Evolutionary conservation across 2,329 filamentous ascomycete species (phyloP), one percentile per base, ranked within the genome.

Genomic region (Orbilia ellipsospora): DNA sequence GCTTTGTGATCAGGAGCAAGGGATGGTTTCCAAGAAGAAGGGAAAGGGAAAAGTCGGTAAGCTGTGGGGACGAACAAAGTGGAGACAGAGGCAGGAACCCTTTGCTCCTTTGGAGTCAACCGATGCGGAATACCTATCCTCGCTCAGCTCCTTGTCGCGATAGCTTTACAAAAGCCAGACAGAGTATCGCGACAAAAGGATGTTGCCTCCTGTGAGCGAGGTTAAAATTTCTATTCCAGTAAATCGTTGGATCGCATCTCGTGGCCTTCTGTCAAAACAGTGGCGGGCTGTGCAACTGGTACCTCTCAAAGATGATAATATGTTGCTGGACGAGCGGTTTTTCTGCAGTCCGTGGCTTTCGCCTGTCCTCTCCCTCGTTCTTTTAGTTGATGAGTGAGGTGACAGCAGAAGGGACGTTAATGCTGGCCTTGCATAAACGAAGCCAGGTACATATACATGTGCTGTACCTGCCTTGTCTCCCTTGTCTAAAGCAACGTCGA

Each of bases 401-500:
- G 61, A 74, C 56, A 73, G 55, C 51, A 56, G 54, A 66, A 42
- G 64, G 50, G 26, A 68, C 55, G 60, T 61, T 65, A 20, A 66
- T 74, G 70, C 60, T 74, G 63, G 70, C 70, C 63, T 68, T 74
- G 70, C 70, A 74, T 74, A 59, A 68, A 74, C 70, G 65, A 74
- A 51, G 57, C 70, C 63, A 67, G 70, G 70, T 74, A 62, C 36
- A 67, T 67, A 13, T 44, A 63, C 67, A 66, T 62, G 70, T 74
- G 59, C 63, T 63, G 66, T 70, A 70, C 66, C 66, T 70, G 66
- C 66, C 66, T 70, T 70, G 2, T 23, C 51, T 51, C 51, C 59
- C 66, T 60, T 55, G 31, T 36, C 10, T 6, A 36, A 36, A 36
- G 31, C 31, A 36, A 36, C 50, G 54, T 40, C 55, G 36, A 44